These are phyloP conservation scores for Albizia julibrissin DNA, from an alignment of 306 rosid genomes.

Conservation along the genomic window DNA sequence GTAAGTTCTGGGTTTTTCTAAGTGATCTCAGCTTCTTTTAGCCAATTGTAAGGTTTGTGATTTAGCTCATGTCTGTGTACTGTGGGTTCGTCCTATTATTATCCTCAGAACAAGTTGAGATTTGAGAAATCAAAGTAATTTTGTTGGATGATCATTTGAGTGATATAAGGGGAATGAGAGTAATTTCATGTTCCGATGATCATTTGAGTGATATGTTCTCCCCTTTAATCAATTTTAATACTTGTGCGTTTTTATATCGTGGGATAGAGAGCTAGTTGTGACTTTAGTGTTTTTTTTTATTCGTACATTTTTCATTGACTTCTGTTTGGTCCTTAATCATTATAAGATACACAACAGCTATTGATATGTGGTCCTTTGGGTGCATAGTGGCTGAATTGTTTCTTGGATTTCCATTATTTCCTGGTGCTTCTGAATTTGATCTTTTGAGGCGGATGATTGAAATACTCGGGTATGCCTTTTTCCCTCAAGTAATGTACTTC, in stretches of 20 bases:
- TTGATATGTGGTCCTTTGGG: slow-evolving; percentile 99
- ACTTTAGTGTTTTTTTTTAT: slow-evolving; percentile 1
- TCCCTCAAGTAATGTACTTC: slow-evolving; percentile 20
- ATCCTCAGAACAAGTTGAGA: slow-evolving; percentile 4
- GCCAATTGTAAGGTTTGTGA: slow-evolving; percentile 18
- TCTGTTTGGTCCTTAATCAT: slow-evolving; percentile 52
- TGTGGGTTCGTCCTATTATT: slow-evolving; percentile 18
- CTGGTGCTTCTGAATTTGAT: slow-evolving; percentile 99
- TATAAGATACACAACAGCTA: slow-evolving; percentile 87
- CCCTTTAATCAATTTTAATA: not conserved
- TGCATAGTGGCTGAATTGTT: slow-evolving; percentile 99
- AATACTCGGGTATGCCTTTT: slow-evolving; percentile 84
- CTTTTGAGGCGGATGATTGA: slow-evolving; percentile 88
- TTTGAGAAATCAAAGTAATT: not conserved
- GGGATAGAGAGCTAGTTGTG: slow-evolving; percentile 15
- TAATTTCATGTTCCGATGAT: not conserved
- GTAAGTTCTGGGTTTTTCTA: slow-evolving; percentile 24
- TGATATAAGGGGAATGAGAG: not conserved
- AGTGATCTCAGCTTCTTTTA: slow-evolving; percentile 17
- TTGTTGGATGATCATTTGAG: not conserved
- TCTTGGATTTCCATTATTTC: slow-evolving; percentile 94
- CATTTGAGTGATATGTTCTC: slow-evolving; percentile 2
- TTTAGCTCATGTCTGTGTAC: slow-evolving; percentile 25
- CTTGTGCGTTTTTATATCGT: not conserved
- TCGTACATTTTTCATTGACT: slow-evolving; percentile 19